phyloP scores from a whole-genome alignment of 768 basidiomycete genomes.

The Chalciporus chontae region DNA sequence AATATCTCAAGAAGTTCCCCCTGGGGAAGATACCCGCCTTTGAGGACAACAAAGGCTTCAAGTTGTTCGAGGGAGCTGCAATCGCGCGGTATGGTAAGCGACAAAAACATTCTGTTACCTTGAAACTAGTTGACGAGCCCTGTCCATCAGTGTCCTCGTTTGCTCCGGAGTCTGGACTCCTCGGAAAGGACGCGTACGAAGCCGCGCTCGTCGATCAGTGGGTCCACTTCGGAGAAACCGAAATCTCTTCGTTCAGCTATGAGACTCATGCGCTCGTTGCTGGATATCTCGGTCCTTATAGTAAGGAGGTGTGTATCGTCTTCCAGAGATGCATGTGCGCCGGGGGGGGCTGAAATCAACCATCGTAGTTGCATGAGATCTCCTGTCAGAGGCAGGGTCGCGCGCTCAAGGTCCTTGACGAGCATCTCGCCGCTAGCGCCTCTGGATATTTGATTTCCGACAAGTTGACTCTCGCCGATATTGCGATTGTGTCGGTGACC shows the following conservation, averaged over 20 bases:
- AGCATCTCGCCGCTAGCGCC: constrained; percentile 15
- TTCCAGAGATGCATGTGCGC: not conserved
- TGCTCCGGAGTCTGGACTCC: constrained; percentile 24
- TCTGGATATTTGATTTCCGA: constrained; percentile 24
- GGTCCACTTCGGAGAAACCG: constrained; percentile 28
- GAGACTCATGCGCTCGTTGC: constrained; percentile 14
- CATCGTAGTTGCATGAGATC: constrained; percentile 16
- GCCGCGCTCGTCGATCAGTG: constrained; percentile 30
- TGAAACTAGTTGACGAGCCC: not conserved
- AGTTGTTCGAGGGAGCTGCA: constrained; percentile 25
- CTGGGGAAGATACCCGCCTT: constrained; percentile 28
- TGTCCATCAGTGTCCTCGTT: constrained; percentile 20
- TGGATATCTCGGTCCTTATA: constrained; percentile 21
- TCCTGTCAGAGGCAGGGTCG: constrained; percentile 18
- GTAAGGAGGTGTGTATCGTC: constrained; percentile 15
- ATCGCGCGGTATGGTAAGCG: constrained; percentile 28
- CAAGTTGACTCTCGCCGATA: constrained; percentile 25
- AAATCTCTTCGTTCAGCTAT: constrained; percentile 23
- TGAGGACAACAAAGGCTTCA: constrained; percentile 21
- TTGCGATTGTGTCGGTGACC: constrained; percentile 20
- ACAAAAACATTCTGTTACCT: not conserved
- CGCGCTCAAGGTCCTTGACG: constrained; percentile 23
- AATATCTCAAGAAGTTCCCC: constrained; percentile 29
- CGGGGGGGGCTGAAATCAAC: not conserved
- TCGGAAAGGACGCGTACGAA: constrained; percentile 21